These are phyloP conservation scores for Fraxinus dipetala DNA, from an alignment of 305 asterid species.

Conservation along the genomic window DNA sequence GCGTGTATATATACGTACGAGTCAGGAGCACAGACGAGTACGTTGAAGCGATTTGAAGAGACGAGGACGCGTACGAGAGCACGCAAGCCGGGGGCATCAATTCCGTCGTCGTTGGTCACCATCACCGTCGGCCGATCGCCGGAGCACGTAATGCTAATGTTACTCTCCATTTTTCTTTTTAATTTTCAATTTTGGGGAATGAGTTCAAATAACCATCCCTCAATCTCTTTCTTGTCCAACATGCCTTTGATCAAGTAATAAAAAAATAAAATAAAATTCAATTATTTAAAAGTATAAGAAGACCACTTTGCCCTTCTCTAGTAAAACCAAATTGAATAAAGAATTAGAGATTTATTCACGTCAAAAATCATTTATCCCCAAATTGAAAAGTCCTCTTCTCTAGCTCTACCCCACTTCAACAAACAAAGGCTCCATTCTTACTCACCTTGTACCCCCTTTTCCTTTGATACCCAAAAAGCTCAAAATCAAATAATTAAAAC, in stretches of 20 bases:
- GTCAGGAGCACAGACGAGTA: constrained; percentile 90
- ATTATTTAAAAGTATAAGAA: no score
- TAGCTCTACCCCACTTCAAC: constrained; percentile 14
- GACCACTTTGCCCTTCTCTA: no score
- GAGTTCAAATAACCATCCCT: no score
- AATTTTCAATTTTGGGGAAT: neutral
- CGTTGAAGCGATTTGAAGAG: constrained; percentile 59
- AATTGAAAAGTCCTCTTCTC: neutral
- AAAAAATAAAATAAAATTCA: no score
- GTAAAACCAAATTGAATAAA: no score
- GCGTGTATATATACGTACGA: constrained; percentile 39
- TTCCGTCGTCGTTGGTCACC: constrained; percentile 95
- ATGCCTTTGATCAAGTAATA: no score
- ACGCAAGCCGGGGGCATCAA: constrained; percentile 74
- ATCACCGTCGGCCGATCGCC: constrained; percentile 60
- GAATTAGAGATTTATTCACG: no score
- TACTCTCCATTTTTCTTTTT: neutral
- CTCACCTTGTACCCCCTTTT: neutral
- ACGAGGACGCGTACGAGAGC: constrained; percentile 69
- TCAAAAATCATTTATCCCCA: no score
- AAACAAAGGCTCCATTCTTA: constrained; percentile 23
- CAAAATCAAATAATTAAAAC: constrained; percentile 6
- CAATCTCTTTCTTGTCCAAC: no score
- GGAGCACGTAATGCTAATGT: neutral
- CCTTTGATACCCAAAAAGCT: constrained; percentile 4